Evolutionary conservation across 805 yeast genomes (phyloP), one percentile per base, ranked within the genome.

Genomic region (Candida sanyiensis): DNA sequence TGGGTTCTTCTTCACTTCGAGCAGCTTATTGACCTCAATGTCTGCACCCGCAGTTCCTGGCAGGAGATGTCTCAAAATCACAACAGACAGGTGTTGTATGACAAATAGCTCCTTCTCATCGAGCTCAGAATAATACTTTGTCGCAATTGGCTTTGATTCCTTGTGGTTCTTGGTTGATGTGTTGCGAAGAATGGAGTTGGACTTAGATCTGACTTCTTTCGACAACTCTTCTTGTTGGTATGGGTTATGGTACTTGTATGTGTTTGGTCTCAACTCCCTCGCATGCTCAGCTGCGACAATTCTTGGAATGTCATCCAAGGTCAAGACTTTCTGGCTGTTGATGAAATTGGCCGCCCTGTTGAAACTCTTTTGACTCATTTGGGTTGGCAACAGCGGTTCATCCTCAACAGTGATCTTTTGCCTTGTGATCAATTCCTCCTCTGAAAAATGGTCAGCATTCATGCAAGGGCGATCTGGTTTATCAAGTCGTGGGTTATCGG

Each of bases 211-310:
- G 21, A 51, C 24, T 11, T 43, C 48, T 33, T 47, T 52, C 9
- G 47, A 37, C 5, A 49, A 23, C 22, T 48, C 52, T 19, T 49
- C 53, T 11, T 47, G 50, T 33, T 50, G 53, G 32, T 52, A 50
- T 11, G 58, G 59, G 25, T 77, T 77, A 54, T 83, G 89, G 60
- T 83, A 94, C 42, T 83, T 80, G 62, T 83, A 89, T 0, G 96
- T 95, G 59, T 88, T 88, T 2, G 97, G 96, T 42, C 95, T 72
- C 54, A 84, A 82, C 45, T 86, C 96, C 46, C 96, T 70, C 0
- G 97, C 96, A 59, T 90, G 96, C 52, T 93, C 97, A 8, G 95
- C 90, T 2, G 97, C 95, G 7, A 93, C 97, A 55, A 93, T 90
- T 48, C 97, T 72, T 7, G 97, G 96, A 51, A 93, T 93, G 61